phyloP scores from a whole-genome alignment of 805 yeast species.

The Starmerella ratchasimensis region DNA sequence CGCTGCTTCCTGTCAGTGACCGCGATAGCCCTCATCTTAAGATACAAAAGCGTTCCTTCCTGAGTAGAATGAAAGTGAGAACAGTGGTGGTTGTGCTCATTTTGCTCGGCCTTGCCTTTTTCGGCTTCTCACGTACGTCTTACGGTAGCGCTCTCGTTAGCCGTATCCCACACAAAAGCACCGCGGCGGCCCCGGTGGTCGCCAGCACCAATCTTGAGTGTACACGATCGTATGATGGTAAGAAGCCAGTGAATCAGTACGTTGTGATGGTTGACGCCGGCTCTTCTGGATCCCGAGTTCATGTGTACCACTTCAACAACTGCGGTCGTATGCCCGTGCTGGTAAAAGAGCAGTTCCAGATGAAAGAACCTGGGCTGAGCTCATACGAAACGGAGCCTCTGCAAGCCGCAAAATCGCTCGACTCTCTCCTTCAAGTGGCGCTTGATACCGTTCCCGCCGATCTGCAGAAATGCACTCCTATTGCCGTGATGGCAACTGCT shows the following conservation, averaged over 20 bases:
- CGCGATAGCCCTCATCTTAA: conserved; percentile 15
- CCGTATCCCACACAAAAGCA: too few relatives aligned
- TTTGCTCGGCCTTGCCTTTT: conserved; percentile 1
- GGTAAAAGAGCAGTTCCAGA: conserved; percentile 65
- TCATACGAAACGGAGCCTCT: conserved; percentile 54
- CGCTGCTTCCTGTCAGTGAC: conserved; percentile 12
- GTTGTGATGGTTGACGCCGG: conserved; percentile 98
- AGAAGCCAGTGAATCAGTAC: conserved; percentile 38
- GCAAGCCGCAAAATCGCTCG: conserved; percentile 85
- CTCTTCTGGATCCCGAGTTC: conserved; percentile 92
- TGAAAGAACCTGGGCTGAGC: conserved; percentile 87
- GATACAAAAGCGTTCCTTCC: conserved; percentile 3
- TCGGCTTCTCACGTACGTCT: background rate
- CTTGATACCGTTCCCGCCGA: conserved; percentile 60
- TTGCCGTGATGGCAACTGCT: conserved; percentile 96
- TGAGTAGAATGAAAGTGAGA: conserved; percentile 7
- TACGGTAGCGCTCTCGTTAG: background rate
- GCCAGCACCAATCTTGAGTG: conserved; percentile 19
- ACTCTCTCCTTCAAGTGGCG: conserved; percentile 67
- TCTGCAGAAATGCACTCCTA: conserved; percentile 70
- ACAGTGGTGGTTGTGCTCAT: conserved; percentile 2
- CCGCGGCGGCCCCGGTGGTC: background rate
- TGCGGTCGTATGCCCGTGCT: conserved; percentile 75
- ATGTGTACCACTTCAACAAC: conserved; percentile 80
- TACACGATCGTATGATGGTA: conserved; percentile 28